Evolutionary conservation across 108 stramenopile species (phyloP), one percentile per base, ranked within the genome.

Genomic region (Cyclostephanos tholiformis): DNA sequence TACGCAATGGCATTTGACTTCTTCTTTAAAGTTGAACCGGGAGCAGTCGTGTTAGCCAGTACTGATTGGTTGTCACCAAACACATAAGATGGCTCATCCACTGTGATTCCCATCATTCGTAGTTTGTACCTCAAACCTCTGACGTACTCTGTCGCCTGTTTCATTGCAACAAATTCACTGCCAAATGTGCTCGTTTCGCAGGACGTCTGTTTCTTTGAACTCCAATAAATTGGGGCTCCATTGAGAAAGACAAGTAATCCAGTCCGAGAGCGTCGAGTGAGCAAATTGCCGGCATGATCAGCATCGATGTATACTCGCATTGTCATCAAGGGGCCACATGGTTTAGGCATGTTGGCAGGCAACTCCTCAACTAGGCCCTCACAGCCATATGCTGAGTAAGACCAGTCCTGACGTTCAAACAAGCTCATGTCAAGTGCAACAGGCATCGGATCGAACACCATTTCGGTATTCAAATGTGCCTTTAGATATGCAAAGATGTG

Each of bases 161-260:
- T 86, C 80, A 86, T 85, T 17, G 85, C 89, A 11, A 77, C 49
- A 56, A 86, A 83, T 59, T 89, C 86, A 22, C 52, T 26, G 23
- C 77, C 74, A 67, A 71, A 79, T 11, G 76, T 72, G 19, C 60
- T 63, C 4, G 61, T 50, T 59, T 77, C 89, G 57, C 65, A 48
- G 63, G 49, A 68, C 11, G 69, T 66, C 48, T 85, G 80, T 36
- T 68, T 77, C 80, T 85, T 85, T 23, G 76, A 77, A 13, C 22
- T 39, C 83, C 82, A 83, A 36, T 75, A 75, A 9, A 82, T 55
- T 2, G 71, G 71, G 6, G 79, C 62, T 4, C 14, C 43, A 43
- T 83, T 83, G 2, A 72, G 26, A 66, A 66, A 66, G 4, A 48
- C 43, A 26, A 36, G 6, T 5, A 36, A 35, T 55, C 53, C 29